phyloP scores from a whole-genome alignment of 2,329 filamentous ascomycete genomes.

The Ceratocystis huliohia region DNA sequence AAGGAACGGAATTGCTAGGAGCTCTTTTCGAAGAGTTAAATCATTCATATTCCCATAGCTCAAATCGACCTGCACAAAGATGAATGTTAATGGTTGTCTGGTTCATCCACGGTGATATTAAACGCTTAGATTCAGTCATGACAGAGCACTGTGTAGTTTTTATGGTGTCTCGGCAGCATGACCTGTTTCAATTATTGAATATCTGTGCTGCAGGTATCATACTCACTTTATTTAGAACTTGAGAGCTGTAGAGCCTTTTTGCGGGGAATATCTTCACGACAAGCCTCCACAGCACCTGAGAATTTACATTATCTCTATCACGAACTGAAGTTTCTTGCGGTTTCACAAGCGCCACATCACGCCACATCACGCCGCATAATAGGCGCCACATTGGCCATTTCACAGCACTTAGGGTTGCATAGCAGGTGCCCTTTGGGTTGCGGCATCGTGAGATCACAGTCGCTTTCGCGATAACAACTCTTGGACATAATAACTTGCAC shows the following conservation, averaged over 20 bases:
- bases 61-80: too few species aligned
- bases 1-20: too few species aligned
- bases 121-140: too few species aligned
- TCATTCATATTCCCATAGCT: too few species aligned
- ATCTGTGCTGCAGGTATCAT: not conserved
- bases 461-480: not conserved
- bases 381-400: not conserved
- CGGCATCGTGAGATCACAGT: too few species aligned
- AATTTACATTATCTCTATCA: not conserved
- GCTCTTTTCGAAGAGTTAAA: too few species aligned
- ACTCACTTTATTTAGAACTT: not conserved
- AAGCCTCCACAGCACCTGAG: not conserved
- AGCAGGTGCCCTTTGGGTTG: too few species aligned
- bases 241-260: not conserved
- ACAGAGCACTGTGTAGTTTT: not conserved
- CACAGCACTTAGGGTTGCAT: too few species aligned
- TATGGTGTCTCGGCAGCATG: not conserved
- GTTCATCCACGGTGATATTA: not conserved
- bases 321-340: conserved; percentile 1
- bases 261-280: not conserved
- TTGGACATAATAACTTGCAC: not conserved
- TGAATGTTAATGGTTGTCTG: not conserved
- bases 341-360: conserved; percentile 13
- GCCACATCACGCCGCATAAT: not conserved
- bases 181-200: not conserved